phyloP scores from a whole-genome alignment of 805 yeast species.

The Metschnikowia arizonensis region DNA sequence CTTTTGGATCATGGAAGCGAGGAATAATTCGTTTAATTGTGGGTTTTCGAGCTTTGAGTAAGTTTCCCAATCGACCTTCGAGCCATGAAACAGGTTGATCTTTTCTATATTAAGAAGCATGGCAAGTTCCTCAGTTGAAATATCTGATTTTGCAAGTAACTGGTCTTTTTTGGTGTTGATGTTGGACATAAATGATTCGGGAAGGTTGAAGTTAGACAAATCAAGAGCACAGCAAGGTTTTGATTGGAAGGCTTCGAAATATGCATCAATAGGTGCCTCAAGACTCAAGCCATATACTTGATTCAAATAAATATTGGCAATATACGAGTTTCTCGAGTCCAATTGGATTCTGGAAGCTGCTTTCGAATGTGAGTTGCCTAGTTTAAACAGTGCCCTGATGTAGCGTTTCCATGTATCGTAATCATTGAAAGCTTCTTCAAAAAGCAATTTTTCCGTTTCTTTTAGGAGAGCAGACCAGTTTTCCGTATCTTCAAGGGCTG shows the following conservation, averaged over 20 bases:
- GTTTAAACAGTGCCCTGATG: constrained; percentile 41
- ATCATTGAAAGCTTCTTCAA: constrained; percentile 58
- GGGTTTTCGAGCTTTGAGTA: constrained; percentile 8
- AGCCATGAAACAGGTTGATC: constrained; percentile 3
- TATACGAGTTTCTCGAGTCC: constrained; percentile 50
- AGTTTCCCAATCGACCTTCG: constrained; percentile 5
- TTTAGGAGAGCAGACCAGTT: constrained; percentile 43
- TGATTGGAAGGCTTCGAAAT: constrained; percentile 44
- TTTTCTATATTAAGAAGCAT: constrained; percentile 12
- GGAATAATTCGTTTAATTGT: constrained; percentile 13
- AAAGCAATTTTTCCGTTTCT: constrained; percentile 36
- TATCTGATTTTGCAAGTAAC: neutral
- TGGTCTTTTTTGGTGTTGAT: neutral
- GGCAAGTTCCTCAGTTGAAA: constrained; percentile 3
- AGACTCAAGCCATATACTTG: constrained; percentile 21
- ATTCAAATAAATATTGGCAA: constrained; percentile 51
- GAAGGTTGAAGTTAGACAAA: constrained; percentile 24
- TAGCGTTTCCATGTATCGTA: constrained; percentile 67
- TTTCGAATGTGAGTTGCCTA: constrained; percentile 32
- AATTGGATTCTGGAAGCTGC: constrained; percentile 12
- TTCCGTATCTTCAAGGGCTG: constrained; percentile 39
- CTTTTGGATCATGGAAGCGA: constrained; percentile 14
- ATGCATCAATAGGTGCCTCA: constrained; percentile 31
- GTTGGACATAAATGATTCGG: constrained; percentile 6
- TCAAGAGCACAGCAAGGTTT: constrained; percentile 69